A percentile compares a stretch with the other conserved stretches of the same genome.
Evolutionary conservation across 2,329 filamentous ascomycete genomes (phyloP).

Genomic region (Tolypocladium ophioglossoides): DNA sequence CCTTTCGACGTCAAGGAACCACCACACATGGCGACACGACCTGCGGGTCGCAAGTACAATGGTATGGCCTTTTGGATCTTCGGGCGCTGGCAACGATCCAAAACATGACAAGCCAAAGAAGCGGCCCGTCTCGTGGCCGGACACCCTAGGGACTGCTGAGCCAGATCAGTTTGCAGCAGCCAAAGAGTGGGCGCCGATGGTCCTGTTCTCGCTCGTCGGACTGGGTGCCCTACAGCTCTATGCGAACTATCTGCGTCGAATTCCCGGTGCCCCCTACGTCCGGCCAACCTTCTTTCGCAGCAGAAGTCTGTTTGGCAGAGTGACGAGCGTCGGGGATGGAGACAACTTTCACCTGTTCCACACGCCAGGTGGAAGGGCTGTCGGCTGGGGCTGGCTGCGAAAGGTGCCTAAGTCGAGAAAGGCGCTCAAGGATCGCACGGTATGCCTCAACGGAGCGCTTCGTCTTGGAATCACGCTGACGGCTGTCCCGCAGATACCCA

Average conservation of each 20-base stretch:
- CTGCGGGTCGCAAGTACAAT: constrained; percentile 22
- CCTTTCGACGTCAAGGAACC: not conserved
- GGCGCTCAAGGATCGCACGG: constrained; percentile 66
- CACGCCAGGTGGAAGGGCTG: constrained; percentile 77
- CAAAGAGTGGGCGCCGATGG: constrained; percentile 28
- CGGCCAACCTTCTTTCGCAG: constrained; percentile 63
- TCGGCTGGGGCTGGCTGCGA: constrained; percentile 90
- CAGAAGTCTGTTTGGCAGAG: constrained; percentile 69
- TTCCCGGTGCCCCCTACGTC: constrained; percentile 68
- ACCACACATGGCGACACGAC: constrained; percentile 8
- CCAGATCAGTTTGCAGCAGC: constrained; percentile 21
- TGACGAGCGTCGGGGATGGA: constrained; percentile 91
- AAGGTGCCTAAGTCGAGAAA: constrained; percentile 59
- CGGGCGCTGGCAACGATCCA: constrained; percentile 11
- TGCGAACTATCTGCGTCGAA: constrained; percentile 69
- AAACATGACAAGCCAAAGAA: constrained; percentile 12
- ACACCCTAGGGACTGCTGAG: constrained; percentile 20
- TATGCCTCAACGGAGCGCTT: constrained; percentile 28
- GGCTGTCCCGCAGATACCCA: constrained; percentile 52
- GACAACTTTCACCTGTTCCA: constrained; percentile 94
- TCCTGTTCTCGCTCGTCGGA: constrained; percentile 25
- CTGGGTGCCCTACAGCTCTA: constrained; percentile 43
- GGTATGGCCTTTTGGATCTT: constrained; percentile 30
- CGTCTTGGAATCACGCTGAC: constrained; percentile 6
- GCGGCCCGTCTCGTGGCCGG: constrained; percentile 25